phyloP scores from a whole-genome alignment of 352 stramenopile genomes.

The Pythium aquatile region DNA sequence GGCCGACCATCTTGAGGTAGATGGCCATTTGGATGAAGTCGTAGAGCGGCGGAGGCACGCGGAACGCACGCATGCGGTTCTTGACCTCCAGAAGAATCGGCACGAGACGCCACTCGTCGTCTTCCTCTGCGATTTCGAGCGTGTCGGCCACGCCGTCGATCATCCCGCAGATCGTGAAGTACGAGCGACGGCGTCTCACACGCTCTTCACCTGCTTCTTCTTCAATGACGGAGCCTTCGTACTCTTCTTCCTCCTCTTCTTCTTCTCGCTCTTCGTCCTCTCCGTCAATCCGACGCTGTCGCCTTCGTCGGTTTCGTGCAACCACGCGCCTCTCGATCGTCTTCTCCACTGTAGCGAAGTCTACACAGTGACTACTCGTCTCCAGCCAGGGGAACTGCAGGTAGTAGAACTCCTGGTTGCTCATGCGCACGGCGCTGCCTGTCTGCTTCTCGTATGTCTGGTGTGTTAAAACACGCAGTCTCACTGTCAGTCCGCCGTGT shows the following conservation, averaged over 20 bases:
- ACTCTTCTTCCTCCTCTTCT: background rate
- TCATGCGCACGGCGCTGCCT: constrained; percentile 53
- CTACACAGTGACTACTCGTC: background rate
- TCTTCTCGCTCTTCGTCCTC: background rate
- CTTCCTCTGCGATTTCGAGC: constrained; percentile 40
- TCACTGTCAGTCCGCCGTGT: background rate
- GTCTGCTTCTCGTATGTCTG: constrained; percentile 63
- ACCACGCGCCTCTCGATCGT: constrained; percentile 25
- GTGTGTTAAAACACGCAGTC: background rate
- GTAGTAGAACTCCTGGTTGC: constrained; percentile 67
- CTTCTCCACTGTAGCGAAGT: constrained; percentile 33
- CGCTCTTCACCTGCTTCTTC: background rate
- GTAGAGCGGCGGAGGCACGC: constrained; percentile 55
- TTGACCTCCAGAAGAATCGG: constrained; percentile 77
- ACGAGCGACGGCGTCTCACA: background rate
- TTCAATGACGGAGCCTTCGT: background rate
- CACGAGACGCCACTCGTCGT: constrained; percentile 61
- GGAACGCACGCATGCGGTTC: constrained; percentile 67
- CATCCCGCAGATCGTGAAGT: constrained; percentile 81
- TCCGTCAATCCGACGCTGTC: background rate
- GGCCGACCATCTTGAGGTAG: constrained; percentile 79
- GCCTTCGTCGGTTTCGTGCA: background rate
- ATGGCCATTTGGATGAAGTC: constrained; percentile 79
- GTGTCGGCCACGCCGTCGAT: constrained; percentile 71
- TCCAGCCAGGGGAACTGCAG: constrained; percentile 47